Conservation (phyloP, 2,329 filamentous ascomycete species). For the Tympanopsis confertula region DNA sequence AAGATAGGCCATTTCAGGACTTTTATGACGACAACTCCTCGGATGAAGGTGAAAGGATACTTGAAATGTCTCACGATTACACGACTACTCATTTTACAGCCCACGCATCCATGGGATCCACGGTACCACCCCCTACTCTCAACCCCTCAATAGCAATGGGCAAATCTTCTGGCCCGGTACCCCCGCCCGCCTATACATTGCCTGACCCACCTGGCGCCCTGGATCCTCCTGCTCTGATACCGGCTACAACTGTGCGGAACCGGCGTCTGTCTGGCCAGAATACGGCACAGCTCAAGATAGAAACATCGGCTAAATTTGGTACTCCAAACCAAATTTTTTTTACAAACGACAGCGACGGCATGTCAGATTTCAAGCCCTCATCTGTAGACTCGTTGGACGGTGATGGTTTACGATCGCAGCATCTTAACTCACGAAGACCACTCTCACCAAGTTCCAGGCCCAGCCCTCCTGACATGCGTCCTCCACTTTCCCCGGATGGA, state of each 20-base stretch:
- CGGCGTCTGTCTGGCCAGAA: conserved; percentile 73
- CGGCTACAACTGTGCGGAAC: conserved; percentile 49
- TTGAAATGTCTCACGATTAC: conserved; percentile 79
- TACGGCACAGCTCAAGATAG: conserved; percentile 75
- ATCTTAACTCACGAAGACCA: background rate
- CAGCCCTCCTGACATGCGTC: background rate
- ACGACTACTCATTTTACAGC: conserved; percentile 62
- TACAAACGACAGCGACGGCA: background rate
- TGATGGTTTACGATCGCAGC: background rate
- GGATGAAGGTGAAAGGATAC: conserved; percentile 65
- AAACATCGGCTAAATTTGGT: conserved; percentile 40
- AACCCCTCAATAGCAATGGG: conserved; percentile 3
- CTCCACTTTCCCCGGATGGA: background rate
- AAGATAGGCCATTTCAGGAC: conserved; percentile 34
- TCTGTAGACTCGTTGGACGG: background rate
- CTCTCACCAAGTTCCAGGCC: background rate
- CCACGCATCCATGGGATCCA: background rate
- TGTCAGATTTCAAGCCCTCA: no score
- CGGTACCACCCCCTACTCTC: background rate
- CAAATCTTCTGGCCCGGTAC: conserved; percentile 14
- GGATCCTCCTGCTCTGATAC: conserved; percentile 18
- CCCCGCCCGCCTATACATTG: conserved; percentile 38
- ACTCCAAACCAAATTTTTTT: background rate
- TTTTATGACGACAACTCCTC: conserved; percentile 54
- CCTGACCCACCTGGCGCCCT: conserved; percentile 26